These are phyloP conservation scores for Volvox reticuliferus DNA, from an alignment of 139 green algal genomes.

Conservation along the genomic window DNA sequence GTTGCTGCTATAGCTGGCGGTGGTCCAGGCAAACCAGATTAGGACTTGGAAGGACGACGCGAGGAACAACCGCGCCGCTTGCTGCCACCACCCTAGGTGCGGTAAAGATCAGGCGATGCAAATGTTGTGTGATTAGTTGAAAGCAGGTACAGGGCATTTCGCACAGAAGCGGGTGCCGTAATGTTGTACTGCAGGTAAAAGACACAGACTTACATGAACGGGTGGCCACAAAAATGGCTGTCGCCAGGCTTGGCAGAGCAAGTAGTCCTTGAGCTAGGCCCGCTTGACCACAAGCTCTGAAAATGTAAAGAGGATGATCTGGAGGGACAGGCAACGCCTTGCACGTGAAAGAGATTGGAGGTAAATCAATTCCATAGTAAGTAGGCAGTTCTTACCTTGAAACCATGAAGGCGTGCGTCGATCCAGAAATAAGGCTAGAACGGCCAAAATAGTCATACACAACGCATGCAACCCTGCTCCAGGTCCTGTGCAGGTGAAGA, in stretches of 20 bases:
- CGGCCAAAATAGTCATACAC: not conserved
- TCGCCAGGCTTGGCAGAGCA: conserved; percentile 26
- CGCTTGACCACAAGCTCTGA: conserved; percentile 24
- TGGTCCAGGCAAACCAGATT: conserved; percentile 16
- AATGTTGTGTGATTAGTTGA: not conserved
- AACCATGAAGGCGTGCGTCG: not conserved
- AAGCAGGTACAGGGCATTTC: not conserved
- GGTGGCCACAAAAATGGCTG: conserved; percentile 2
- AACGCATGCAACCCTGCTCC: not conserved
- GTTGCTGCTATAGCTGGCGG: not conserved
- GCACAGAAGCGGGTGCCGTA: not conserved
- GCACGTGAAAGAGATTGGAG: not conserved
- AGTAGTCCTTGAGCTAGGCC: conserved; percentile 39
- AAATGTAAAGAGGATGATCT: conserved; percentile 26
- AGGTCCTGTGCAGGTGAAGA: not conserved
- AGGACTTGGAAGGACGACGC: conserved; percentile 43
- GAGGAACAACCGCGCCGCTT: conserved; percentile 4
- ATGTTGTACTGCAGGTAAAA: not conserved
- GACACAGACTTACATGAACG: conserved; percentile 11
- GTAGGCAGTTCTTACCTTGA: not conserved
- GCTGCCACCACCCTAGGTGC: conserved; percentile 42
- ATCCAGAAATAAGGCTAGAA: not conserved
- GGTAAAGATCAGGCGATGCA: not conserved
- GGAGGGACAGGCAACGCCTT: not conserved
- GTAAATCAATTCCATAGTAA: too few species aligned